phyloP scores from a whole-genome alignment of 2,329 filamentous ascomycete genomes.

The Pseudogymnoascus sp. region DNA sequence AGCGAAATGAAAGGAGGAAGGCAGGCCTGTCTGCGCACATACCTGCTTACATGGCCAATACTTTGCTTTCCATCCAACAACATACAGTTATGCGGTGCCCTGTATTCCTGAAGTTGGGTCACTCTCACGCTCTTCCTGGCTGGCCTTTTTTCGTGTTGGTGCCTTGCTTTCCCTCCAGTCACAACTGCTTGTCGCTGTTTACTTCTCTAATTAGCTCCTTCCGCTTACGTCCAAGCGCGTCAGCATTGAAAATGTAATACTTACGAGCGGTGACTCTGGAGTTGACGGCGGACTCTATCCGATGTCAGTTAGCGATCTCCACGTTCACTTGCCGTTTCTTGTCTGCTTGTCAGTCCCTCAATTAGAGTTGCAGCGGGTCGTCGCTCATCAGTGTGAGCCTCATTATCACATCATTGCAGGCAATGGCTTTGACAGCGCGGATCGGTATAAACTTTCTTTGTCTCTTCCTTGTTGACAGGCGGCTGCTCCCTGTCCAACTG shows the following conservation, averaged over 20 bases:
- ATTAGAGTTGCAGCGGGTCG: slow-evolving; percentile 3
- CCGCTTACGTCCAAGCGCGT: neutral
- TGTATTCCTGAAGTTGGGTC: neutral
- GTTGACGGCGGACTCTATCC: neutral
- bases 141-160: neutral
- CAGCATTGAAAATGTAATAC: neutral
- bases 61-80: neutral
- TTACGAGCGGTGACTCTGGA: neutral
- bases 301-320: neutral
- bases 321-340: neutral
- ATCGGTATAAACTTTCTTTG: neutral
- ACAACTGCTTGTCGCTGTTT: neutral
- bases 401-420: slow-evolving; percentile 1
- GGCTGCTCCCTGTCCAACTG: neutral
- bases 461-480: slow-evolving; percentile 5
- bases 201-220: neutral
- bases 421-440: slow-evolving; percentile 4
- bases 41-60: neutral
- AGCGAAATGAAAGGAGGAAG: neutral
- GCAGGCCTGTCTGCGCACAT: neutral
- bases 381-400: neutral
- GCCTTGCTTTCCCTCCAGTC: neutral
- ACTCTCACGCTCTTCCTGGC: neutral
- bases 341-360: neutral
- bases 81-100: neutral